phyloP scores from a whole-genome alignment of 2,329 filamentous ascomycete genomes.

The Colletotrichum viniferum region DNA sequence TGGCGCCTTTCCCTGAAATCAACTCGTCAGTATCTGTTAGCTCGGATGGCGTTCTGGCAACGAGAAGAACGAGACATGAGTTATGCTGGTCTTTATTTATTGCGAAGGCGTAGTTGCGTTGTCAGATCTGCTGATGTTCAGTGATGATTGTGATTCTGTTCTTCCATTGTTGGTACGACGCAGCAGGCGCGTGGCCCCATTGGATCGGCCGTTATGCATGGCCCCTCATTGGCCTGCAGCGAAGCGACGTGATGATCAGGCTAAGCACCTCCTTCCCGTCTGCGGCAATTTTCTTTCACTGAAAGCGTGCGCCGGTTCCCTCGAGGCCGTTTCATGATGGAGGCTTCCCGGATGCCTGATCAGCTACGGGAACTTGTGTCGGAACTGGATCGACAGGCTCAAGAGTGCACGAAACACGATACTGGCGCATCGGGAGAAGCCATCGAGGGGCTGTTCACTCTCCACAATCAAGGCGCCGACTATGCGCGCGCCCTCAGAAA shows the following conservation, averaged over 20 bases:
- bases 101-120: not conserved
- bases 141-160: no score
- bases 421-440: not conserved
- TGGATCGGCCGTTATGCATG: no score
- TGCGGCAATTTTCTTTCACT: no score
- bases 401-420: not conserved
- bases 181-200: no score
- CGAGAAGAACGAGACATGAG: not conserved
- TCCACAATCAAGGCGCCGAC: not conserved
- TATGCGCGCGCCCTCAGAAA: not conserved
- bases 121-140: not conserved
- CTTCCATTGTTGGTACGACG: no score
- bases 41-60: not conserved
- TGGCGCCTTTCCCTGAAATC: not conserved
- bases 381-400: not conserved
- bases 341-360: not conserved
- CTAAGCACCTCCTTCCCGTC: no score
- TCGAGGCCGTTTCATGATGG: no score
- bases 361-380: not conserved
- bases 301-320: no score
- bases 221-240: no score
- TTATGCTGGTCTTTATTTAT: not conserved
- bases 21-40: not conserved
- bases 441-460: not conserved
- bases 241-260: no score